Evolutionary conservation across 257 asterid species (phyloP), one percentile per base, ranked within the genome.

Genomic region (Nicotiana noctiflora): DNA sequence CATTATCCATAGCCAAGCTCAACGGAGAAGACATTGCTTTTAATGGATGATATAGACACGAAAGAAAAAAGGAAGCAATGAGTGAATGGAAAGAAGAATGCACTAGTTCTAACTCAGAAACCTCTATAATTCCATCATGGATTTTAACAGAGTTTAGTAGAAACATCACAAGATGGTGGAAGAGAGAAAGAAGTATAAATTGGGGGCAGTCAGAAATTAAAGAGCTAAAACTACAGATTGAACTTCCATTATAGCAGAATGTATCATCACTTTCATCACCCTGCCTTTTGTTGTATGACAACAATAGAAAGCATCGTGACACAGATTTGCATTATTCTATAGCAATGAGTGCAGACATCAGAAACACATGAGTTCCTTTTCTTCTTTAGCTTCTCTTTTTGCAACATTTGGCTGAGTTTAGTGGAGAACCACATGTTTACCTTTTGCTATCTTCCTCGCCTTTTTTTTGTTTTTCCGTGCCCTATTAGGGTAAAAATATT

Each of bases 1-100:
- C 96, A 32, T 82, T 91, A 77, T 88, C 92, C 10, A 81, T 87
- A 72, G 77, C 82, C 53, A 84, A 87, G 75, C 31, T 84, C 76
- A 85, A 83, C 8, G 85, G 77, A 60, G 88, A 84, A 19, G 88
- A 27, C 51, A 37, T 3, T 49, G 68, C 84, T 51, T 86, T 85
- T 12, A 66, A 63, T 23, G 65, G 77, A 17, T 83, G 76, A 85
- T 80, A 31, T 3, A 13, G 55, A 3, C 1, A 12, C 55, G 15
- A 49, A 49, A 49, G 5, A 3, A 11, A 10, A 46, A 10, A 46
- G 53, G 53, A 19, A 40, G 59, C 37, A 40, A 6, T 15, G n/a
- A n/a, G n/a, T n/a, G 60, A 53, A 53, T 17, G 10, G 17, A 17
- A 55, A 12, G 59, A 46, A 44, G 14, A 46, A 72, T 6, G 37